phyloP scores from a whole-genome alignment of 2,329 filamentous ascomycete genomes.

The Tolypocladium ovalisporum region DNA sequence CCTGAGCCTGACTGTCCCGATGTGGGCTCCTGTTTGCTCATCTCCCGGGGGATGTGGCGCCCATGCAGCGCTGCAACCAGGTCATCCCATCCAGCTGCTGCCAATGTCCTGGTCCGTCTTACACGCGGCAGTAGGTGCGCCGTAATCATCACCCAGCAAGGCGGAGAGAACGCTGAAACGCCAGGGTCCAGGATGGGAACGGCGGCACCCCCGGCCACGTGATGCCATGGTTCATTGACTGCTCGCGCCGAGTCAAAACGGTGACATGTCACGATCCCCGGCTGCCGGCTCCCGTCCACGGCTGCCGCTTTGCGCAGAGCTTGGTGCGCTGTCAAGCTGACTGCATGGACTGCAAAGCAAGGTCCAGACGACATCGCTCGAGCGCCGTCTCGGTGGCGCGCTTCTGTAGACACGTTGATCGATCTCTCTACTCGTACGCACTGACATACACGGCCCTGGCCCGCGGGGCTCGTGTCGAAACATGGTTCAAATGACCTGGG shows the following conservation, averaged over 20 bases:
- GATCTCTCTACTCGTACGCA: neutral
- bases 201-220: neutral
- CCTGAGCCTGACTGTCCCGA: neutral
- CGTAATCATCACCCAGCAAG: neutral
- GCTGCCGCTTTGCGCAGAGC: neutral
- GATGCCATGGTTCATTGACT: neutral
- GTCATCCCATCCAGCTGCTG: neutral
- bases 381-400: neutral
- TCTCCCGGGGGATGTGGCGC: neutral
- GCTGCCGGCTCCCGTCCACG: neutral
- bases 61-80: neutral
- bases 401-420: neutral
- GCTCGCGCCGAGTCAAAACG: neutral
- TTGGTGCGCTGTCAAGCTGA: neutral
- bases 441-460: neutral
- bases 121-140: neutral
- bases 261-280: neutral
- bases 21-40: neutral
- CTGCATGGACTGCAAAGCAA: neutral
- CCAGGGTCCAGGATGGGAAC: neutral
- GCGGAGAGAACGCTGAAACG: conserved; percentile 2
- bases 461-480: neutral
- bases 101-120: neutral
- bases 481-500: neutral
- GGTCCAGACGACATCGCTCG: neutral